Conservation (phyloP, 192 early-diverging fungal genomes). For the Coemansia sp. region DNA sequence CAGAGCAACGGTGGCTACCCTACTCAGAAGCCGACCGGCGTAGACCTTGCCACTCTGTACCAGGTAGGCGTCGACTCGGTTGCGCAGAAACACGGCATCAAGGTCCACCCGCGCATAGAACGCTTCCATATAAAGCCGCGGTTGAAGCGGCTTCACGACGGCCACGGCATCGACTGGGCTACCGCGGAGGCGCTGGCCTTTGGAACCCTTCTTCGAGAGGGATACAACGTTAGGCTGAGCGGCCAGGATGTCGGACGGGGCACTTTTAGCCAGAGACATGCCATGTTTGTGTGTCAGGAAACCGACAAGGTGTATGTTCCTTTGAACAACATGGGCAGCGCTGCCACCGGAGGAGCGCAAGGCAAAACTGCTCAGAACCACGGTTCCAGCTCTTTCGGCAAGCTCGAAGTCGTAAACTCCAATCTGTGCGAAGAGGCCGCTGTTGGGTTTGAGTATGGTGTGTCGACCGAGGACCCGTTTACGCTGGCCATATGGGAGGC, state of each 20-base stretch:
- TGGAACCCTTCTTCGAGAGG: conserved; percentile 81
- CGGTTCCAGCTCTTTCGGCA: conserved; percentile 30
- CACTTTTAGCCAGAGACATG: conserved; percentile 96
- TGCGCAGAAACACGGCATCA: conserved; percentile 58
- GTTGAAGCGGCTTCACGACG: conserved; percentile 67
- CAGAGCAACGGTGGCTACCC: conserved; percentile 10
- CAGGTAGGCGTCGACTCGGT: conserved; percentile 79
- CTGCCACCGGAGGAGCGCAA: conserved; percentile 24
- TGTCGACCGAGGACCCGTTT: conserved; percentile 85
- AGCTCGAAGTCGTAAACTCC: conserved; percentile 88
- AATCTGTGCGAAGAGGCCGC: conserved; percentile 91
- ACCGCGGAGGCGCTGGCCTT: conserved; percentile 92
- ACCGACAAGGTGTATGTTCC: conserved; percentile 83
- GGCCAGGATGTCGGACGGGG: conserved; percentile 98
- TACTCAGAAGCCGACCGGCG: conserved; percentile 57
- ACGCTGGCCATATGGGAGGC: conserved; percentile 97
- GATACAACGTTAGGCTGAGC: conserved; percentile 86
- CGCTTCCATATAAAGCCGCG: conserved; percentile 92
- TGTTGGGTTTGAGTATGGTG: conserved; percentile 93
- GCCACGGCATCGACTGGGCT: conserved; percentile 87
- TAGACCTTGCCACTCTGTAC: conserved; percentile 60
- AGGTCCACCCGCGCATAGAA: conserved; percentile 78
- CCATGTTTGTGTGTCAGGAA: conserved; percentile 91
- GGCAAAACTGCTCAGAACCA: background rate
- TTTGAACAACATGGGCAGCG: conserved; percentile 67